A percentile compares a stretch with the other conserved stretches of the same genome.
Evolutionary conservation across 257 asterid genomes (phyloP).

Genomic region (Nicotiana obtusifolia): DNA sequence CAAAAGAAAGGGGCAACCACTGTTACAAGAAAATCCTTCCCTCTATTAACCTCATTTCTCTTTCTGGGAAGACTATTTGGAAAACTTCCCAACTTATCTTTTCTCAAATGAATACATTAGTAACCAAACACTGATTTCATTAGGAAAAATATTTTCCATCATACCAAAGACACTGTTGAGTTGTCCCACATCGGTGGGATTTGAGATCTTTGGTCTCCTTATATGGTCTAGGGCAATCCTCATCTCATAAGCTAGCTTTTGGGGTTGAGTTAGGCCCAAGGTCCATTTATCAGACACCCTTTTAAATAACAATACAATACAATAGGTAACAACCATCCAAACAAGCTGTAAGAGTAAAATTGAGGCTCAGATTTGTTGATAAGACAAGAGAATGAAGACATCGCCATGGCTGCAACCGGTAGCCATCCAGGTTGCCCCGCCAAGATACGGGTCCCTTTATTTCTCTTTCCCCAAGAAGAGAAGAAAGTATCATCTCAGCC

Average conservation of each 20-base stretch:
- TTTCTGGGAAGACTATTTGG: background rate
- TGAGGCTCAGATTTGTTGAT: background rate
- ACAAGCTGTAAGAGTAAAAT: background rate
- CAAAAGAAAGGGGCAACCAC: conserved; percentile 4
- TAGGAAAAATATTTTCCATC: background rate
- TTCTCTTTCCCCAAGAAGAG: too few species aligned
- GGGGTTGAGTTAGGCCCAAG: too few species aligned
- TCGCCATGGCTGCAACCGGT: background rate
- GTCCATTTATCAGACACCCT: too few species aligned
- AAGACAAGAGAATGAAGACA: background rate
- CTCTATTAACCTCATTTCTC: conserved; percentile 14
- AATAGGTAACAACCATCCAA: background rate
- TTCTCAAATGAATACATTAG: background rate
- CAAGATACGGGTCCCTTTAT: background rate
- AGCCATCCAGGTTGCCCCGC: background rate
- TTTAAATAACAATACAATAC: background rate
- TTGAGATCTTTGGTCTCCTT: too few species aligned
- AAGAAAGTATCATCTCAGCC: background rate
- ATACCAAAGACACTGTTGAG: background rate
- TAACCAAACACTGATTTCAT: background rate
- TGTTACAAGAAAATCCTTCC: background rate
- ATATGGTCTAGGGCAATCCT: too few species aligned
- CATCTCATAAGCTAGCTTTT: too few species aligned
- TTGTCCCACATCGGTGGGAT: too few species aligned
- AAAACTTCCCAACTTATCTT: background rate